These are phyloP conservation scores for Entoloma clypeatum DNA, from an alignment of 1,284 basidiomycete species.

Conservation along the genomic window DNA sequence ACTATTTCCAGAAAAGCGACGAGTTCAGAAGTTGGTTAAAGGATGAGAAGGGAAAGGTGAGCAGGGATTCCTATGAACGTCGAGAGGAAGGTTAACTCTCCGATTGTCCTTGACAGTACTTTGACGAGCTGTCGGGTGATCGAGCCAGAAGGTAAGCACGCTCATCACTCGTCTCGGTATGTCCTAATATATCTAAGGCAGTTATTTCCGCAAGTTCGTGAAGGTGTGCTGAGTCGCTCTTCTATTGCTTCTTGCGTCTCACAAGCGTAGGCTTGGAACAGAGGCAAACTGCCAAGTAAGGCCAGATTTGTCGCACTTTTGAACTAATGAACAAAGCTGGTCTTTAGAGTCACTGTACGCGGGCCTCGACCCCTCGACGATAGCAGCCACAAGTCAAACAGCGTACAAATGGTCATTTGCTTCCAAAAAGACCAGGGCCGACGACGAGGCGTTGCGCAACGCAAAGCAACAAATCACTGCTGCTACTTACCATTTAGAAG, in stretches of 20 bases:
- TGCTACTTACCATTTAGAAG: constrained; percentile 47
- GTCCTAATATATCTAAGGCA: constrained; percentile 35
- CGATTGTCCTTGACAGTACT: constrained; percentile 46
- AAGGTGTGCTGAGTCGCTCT: constrained; percentile 45
- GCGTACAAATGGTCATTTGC: constrained; percentile 58
- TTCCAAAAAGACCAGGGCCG: constrained; percentile 53
- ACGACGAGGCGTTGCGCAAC: constrained; percentile 51
- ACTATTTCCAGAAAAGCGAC: constrained; percentile 75
- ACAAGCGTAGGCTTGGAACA: constrained; percentile 64
- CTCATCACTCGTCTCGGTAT: constrained; percentile 18
- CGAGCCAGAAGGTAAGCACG: constrained; percentile 62
- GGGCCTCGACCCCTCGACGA: constrained; percentile 48
- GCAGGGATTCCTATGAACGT: constrained; percentile 16
- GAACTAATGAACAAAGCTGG: constrained; percentile 4
- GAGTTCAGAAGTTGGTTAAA: constrained; percentile 78
- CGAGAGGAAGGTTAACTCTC: neutral
- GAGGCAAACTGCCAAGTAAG: constrained; percentile 62
- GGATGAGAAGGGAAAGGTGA: constrained; percentile 72
- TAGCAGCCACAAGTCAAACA: constrained; percentile 55
- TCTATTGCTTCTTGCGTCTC: constrained; percentile 2
- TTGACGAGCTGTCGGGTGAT: constrained; percentile 72
- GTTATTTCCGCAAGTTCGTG: constrained; percentile 81
- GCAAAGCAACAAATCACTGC: constrained; percentile 57
- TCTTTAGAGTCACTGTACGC: constrained; percentile 53
- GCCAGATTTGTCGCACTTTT: constrained; percentile 6